Conservation (phyloP, 164 flowering plant species). For the Magnolia sinica region DNA sequence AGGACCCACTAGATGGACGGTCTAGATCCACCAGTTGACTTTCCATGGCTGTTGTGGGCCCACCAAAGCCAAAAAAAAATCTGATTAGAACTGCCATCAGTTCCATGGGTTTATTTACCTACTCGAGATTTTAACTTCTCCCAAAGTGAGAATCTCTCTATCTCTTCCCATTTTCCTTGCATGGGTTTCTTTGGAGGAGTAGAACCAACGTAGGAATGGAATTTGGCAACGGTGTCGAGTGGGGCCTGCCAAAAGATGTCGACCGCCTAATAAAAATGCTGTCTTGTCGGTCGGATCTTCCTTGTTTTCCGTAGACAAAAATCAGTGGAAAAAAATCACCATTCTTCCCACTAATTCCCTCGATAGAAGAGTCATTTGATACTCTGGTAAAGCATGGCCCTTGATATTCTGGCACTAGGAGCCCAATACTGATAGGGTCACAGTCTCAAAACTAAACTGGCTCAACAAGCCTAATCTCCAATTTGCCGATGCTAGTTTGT, state of each 20-base stretch:
- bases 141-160: not conserved
- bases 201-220: constrained; percentile 14
- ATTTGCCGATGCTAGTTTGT: too few species aligned
- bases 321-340: not conserved
- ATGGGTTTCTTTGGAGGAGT: constrained; percentile 2
- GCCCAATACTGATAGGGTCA: too few species aligned
- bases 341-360: constrained; percentile 4
- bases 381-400: too few species aligned
- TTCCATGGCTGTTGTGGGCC: not conserved
- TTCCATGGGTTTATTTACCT: not conserved
- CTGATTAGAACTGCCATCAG: not conserved
- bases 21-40: not conserved
- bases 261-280: constrained; percentile 7
- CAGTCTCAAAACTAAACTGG: too few species aligned
- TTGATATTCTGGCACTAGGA: too few species aligned
- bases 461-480: too few species aligned
- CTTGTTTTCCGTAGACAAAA: constrained; percentile 9
- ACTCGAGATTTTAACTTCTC: not conserved
- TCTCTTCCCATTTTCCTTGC: not conserved
- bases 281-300: constrained; percentile 9
- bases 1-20: not conserved
- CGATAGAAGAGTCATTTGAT: too few species aligned
- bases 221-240: constrained; percentile 4
- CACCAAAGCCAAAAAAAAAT: not conserved
- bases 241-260: constrained; percentile 13